phyloP scores from a whole-genome alignment of 2,329 filamentous ascomycete genomes.

The Talaromyces sp. region DNA sequence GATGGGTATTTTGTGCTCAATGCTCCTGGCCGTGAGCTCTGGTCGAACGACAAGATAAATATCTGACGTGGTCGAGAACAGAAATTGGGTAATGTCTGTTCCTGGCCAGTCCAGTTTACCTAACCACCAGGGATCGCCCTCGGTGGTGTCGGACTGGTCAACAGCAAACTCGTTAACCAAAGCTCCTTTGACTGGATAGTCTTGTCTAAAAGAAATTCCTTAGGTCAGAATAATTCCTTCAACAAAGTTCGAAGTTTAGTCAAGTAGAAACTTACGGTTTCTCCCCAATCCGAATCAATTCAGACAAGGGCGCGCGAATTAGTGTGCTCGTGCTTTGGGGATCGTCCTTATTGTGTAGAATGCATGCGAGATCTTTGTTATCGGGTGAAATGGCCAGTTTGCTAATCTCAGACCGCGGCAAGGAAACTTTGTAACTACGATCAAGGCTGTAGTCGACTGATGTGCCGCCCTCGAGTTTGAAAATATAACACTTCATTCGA shows the following conservation, averaged over 20 bases:
- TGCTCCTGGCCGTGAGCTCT: constrained; percentile 5
- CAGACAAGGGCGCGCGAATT: constrained; percentile 1
- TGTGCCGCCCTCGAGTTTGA: neutral
- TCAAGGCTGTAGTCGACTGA: neutral
- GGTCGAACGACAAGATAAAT: constrained; percentile 9
- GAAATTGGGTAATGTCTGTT: constrained; percentile 8
- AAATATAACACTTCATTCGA: constrained; percentile 8
- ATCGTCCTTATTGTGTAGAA: constrained; percentile 16
- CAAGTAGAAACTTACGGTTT: neutral
- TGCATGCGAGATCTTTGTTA: constrained; percentile 15
- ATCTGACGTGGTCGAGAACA: constrained; percentile 3
- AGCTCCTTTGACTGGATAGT: neutral
- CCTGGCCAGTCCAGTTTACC: constrained; percentile 5
- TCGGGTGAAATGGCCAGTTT: constrained; percentile 8
- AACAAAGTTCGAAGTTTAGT: neutral
- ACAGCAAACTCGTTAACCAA: neutral
- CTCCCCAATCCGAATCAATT: neutral
- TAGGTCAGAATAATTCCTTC: no score
- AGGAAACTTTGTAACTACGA: neutral
- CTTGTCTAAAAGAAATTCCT: neutral
- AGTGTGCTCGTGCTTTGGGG: constrained; percentile 2
- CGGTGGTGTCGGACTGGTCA: neutral
- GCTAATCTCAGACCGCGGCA: constrained; percentile 1
- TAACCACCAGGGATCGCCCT: neutral
- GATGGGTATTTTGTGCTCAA: constrained; percentile 7